Base-by-base conservation (phyloP, 768 basidiomycete genomes). In the Auriscalpium orientale region DNA sequence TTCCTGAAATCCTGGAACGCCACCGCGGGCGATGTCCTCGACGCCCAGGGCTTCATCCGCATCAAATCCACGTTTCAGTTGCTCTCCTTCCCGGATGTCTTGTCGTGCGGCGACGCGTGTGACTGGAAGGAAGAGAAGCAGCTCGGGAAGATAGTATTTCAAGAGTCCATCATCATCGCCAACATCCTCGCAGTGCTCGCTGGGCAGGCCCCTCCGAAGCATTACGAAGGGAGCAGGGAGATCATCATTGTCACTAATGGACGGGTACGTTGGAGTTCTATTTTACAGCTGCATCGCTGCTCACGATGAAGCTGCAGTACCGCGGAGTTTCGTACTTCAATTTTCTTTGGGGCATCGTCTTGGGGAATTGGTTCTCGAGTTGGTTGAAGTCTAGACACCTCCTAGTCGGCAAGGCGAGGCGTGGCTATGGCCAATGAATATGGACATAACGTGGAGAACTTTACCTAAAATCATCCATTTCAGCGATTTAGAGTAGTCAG, bases 61-160 rank as follows among this genome's bases (percentile, higher is more conserved):
- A 75, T 88, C 12, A 64, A 68, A 28, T 74, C 81, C 3, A 85
- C 83, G 1, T 72, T 89, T 43, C 84, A 86, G 60, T 66, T 89
- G 3, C 62, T 60, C 8, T 69, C 67, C 0, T 69, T 83, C 65
- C 70, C 79, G 0, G 73, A 74, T 56, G 78, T 89, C 13, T 87
- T 84, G 55, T 87, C 86, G 0, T 74, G 70, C 2, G 87, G 87
- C 1, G 87, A 89, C 62, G 74, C 83, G 56, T 77, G 83, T 57
- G 81, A 84, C 38, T 82, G 78, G 73, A 55, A 68, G 1, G 87
- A 87, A 66, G 80, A 86, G 67, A 87, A 86, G 61, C 83, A 79
- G 62, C 68, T 68, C 0, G 72, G 67, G 15, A 86, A 87, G 65
- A 71, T 70, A 0, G 20, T 48, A 1, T 62, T 61, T 5, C 87